Evolutionary conservation across 1,284 basidiomycete genomes (phyloP).

Genomic region (Cutaneotrichosporon cyanovorans): DNA sequence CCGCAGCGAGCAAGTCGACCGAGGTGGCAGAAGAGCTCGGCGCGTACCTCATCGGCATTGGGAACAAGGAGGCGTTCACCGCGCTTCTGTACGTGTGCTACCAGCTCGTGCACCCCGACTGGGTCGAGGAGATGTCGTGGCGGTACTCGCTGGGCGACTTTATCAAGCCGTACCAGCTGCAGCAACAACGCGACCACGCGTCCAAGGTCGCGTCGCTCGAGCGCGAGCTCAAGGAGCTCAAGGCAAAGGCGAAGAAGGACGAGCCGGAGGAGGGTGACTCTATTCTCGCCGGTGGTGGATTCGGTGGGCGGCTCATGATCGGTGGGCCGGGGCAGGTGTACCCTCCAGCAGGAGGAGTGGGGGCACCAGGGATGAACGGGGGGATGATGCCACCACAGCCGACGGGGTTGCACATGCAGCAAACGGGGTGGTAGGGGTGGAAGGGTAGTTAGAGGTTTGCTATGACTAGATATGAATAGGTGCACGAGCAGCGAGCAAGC

Average conservation of each 20-base stretch:
- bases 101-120: conserved; percentile 81
- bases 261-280: conserved; percentile 29
- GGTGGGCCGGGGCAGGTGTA: conserved; percentile 24
- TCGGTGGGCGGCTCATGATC: conserved; percentile 44
- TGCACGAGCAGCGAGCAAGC: too few species aligned
- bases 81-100: conserved; percentile 86
- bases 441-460: conserved; percentile 47
- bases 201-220: conserved; percentile 32
- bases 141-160: conserved; percentile 90
- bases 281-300: conserved; percentile 29
- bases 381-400: conserved; percentile 15
- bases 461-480: too few species aligned
- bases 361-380: conserved; percentile 5
- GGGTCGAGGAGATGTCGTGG: conserved; percentile 91
- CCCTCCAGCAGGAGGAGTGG: conserved; percentile 7
- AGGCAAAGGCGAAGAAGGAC: conserved; percentile 30
- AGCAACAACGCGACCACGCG: conserved; percentile 57
- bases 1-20: conserved; percentile 66
- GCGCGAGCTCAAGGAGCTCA: conserved; percentile 43
- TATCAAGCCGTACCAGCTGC: conserved; percentile 89
- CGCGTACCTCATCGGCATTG: conserved; percentile 91
- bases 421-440: conserved; percentile 41
- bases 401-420: conserved; percentile 31
- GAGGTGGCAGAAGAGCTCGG: conserved; percentile 91
- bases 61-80: conserved; percentile 96